Base-by-base conservation (phyloP, 2,329 filamentous ascomycete genomes). In the Ophiognomonia clavigignenti-juglandacearum region DNA sequence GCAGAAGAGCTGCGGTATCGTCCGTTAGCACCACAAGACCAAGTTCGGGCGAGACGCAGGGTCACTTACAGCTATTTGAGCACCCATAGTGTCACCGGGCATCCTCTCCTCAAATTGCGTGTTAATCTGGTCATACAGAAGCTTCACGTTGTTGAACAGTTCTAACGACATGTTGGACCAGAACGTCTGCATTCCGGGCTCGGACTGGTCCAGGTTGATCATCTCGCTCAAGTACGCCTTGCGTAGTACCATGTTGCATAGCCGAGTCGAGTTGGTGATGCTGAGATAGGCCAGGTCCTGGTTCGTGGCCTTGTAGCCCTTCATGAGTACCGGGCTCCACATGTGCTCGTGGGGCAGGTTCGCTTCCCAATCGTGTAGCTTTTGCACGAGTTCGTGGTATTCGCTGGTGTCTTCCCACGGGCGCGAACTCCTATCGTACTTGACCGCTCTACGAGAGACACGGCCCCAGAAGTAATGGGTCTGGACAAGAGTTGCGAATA, bases 401-500 rank as follows among this genome's bases (percentile, higher is more conserved):
- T 77, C 70, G 58, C 74, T 78, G 4, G 62, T 56, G 3, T 61
- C 52, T 9, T 78, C 71, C 67, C 73, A 74, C 0, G 75, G 74
- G 8, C 62, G 57, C n/a, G 60, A 56, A 43, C 65, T 70, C 22
- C 64, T 69, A 36, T 68, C 67, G 39, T 72, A 68, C 19, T 63
- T 67, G 8, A 76, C 67, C 10, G 73, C 70, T 7, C 74, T 64
- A 4, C 75, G 67, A 3, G 73, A 71, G 11, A 79, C 69, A 11
- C 64, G 65, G 4, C 75, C 76, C 77, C 77, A 80, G 45, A 74
- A 70, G 44, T 74, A 66, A 47, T 78, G 75, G 14, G 72, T 70
- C 51, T 80, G 76, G 53, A 80, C 75, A 3, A 80, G 59, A 1
- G 72, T 73, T 1, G 75, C 77, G 52, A 80, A 80, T 1, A 80